A percentile compares a stretch with the other conserved stretches of the same genome.
Evolutionary conservation across 306 rosid genomes (phyloP).

Genomic region (Sicyos edulis): DNA sequence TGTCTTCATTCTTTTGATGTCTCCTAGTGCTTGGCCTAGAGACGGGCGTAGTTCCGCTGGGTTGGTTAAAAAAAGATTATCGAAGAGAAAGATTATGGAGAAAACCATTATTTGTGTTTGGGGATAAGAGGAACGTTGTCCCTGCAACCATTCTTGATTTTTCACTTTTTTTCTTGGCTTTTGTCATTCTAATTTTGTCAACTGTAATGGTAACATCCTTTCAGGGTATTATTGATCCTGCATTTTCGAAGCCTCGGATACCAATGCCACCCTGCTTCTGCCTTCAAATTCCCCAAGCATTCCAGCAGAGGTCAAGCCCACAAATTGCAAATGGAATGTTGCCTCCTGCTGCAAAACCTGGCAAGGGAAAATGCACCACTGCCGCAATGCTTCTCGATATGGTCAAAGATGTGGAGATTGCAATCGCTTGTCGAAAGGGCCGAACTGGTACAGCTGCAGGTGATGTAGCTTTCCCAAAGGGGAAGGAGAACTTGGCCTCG

Average conservation of each 20-base stretch:
- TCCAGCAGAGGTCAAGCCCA: slow-evolving; percentile 59
- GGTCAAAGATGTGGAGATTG: slow-evolving; percentile 78
- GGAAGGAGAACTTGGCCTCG: slow-evolving; percentile 77
- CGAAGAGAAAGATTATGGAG: no score
- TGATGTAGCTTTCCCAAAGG: slow-evolving; percentile 92
- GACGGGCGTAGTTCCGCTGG: no score
- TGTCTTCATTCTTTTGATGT: no score
- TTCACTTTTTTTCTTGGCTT: neutral
- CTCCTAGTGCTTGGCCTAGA: no score
- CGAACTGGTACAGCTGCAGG: slow-evolving; percentile 95
- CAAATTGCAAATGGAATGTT: slow-evolving; percentile 68
- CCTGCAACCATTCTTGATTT: no score
- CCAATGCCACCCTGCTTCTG: slow-evolving; percentile 81
- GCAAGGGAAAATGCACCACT: slow-evolving; percentile 76
- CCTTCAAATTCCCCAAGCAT: slow-evolving; percentile 57
- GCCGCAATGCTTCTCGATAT: slow-evolving; percentile 49
- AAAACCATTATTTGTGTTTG: no score
- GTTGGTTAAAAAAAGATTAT: no score
- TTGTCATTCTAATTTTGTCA: neutral
- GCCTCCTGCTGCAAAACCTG: slow-evolving; percentile 76
- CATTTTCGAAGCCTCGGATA: slow-evolving; percentile 74
- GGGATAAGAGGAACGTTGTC: no score
- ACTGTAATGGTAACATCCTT: slow-evolving; percentile 6
- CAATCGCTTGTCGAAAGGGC: slow-evolving; percentile 73
- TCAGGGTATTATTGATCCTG: slow-evolving; percentile 71